phyloP scores from a whole-genome alignment of 2,329 filamentous ascomycete species.

The Tothia fuscella region DNA sequence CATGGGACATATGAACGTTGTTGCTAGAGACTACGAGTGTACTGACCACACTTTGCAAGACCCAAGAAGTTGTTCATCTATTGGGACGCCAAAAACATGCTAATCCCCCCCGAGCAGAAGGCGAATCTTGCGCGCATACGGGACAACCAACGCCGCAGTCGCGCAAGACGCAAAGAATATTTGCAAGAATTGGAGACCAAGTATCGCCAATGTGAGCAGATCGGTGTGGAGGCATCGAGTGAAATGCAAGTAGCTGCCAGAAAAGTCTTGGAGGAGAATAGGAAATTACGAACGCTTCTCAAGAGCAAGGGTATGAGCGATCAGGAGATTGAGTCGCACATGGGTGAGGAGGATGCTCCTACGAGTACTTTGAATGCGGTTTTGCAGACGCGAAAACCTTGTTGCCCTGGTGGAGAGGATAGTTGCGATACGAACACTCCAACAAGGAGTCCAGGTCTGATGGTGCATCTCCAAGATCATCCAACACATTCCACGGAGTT shows the following conservation, averaged over 20 bases:
- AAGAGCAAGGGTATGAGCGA: slow-evolving; percentile 45
- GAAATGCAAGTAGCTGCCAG: slow-evolving; percentile 61
- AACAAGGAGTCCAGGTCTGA: slow-evolving; percentile 29
- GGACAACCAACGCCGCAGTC: slow-evolving; percentile 67
- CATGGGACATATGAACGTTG: no score
- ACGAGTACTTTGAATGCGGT: neutral
- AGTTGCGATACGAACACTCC: slow-evolving; percentile 30
- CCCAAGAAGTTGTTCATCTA: no score
- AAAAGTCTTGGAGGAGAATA: slow-evolving; percentile 58
- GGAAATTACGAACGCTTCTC: slow-evolving; percentile 48
- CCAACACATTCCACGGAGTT: no score
- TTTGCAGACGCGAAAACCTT: neutral
- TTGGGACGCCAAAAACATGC: no score
- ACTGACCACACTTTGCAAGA: no score
- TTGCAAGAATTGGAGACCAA: slow-evolving; percentile 56
- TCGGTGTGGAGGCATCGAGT: slow-evolving; percentile 55
- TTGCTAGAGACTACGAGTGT: no score
- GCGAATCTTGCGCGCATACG: slow-evolving; percentile 48
- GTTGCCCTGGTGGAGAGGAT: neutral
- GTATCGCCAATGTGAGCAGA: slow-evolving; percentile 49
- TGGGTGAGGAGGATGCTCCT: slow-evolving; percentile 12
- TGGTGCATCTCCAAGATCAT: no score
- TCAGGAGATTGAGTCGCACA: slow-evolving; percentile 34
- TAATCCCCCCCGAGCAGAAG: no score
- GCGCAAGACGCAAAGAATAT: slow-evolving; percentile 62